phyloP scores from a whole-genome alignment of 345 rosid genomes.

The Mallotus nudiflorus region DNA sequence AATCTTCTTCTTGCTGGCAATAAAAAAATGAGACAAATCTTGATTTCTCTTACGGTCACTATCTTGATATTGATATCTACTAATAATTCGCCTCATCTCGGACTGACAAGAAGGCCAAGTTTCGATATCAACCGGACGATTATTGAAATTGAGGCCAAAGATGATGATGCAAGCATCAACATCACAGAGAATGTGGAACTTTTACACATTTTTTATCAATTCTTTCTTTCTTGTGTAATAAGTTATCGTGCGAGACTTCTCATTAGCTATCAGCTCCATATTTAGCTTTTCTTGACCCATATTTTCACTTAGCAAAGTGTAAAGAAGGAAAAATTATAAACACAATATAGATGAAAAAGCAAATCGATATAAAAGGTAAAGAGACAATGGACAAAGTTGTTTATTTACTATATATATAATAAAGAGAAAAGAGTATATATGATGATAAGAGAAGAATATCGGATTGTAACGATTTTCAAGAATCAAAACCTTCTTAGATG shows the following conservation, averaged over 20 bases:
- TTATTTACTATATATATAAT: too few relatives aligned
- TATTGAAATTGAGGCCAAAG: constrained; percentile 6
- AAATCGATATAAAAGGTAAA: not conserved
- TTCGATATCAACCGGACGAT: constrained; percentile 2
- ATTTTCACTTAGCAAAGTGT: not conserved
- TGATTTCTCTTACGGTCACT: constrained; percentile 20
- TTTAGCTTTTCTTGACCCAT: constrained; percentile 43
- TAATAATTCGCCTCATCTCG: constrained; percentile 22
- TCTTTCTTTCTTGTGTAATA: constrained; percentile 38
- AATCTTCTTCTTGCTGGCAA: constrained; percentile 22
- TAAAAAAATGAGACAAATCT: constrained; percentile 22
- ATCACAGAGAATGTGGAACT: constrained; percentile 35
- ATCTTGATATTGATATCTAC: constrained; percentile 2
- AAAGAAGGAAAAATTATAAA: not conserved
- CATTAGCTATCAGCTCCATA: constrained; percentile 34
- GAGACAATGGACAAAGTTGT: not conserved
- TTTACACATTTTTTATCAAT: constrained; percentile 33
- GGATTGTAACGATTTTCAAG: not conserved
- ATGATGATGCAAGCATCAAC: constrained; percentile 39
- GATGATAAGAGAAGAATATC: not conserved
- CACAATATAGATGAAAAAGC: not conserved
- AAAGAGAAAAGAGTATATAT: too few relatives aligned
- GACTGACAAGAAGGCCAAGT: constrained; percentile 27
- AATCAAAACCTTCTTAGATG: not conserved
- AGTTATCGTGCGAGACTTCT: constrained; percentile 30